These are phyloP conservation scores for Ichthyophthirius multifiliis DNA, from an alignment of 169 alveolate genomes.

Conservation along the genomic window DNA sequence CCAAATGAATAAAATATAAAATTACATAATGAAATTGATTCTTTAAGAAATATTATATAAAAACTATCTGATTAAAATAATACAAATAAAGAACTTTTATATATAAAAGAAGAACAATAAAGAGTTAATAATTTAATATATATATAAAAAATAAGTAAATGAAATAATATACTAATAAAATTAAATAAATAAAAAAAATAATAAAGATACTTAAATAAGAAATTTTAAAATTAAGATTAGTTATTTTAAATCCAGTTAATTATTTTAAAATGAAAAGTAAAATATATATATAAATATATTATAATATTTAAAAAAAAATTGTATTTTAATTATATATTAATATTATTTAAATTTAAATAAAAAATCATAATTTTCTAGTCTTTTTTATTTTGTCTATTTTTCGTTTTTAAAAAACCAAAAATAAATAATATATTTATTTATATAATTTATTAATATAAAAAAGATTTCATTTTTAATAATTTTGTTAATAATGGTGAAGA, in stretches of 20 bases:
- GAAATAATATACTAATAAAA: background rate
- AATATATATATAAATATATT: too few species aligned
- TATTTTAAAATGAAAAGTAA: background rate
- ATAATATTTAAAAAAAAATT: too few species aligned
- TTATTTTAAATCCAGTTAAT: constrained; percentile 8
- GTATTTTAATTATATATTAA: too few species aligned
- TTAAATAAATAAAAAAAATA: background rate
- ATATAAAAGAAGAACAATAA: background rate
- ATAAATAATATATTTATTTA: background rate
- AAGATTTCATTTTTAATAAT: background rate
- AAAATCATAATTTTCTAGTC: background rate
- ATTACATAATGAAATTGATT: background rate
- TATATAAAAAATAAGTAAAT: background rate
- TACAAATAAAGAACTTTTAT: background rate
- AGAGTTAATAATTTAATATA: background rate
- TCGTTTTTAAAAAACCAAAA: background rate
- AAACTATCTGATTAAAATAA: background rate
- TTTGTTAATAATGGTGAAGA: background rate
- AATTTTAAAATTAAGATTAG: background rate
- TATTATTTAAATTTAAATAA: too few species aligned
- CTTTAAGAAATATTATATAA: background rate
- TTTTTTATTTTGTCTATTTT: background rate
- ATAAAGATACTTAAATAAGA: background rate
- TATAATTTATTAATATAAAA: background rate
- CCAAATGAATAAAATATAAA: background rate